These are phyloP conservation scores for Hypoxylon sp. DNA, from an alignment of 2,329 filamentous ascomycete genomes.

Conservation along the genomic window DNA sequence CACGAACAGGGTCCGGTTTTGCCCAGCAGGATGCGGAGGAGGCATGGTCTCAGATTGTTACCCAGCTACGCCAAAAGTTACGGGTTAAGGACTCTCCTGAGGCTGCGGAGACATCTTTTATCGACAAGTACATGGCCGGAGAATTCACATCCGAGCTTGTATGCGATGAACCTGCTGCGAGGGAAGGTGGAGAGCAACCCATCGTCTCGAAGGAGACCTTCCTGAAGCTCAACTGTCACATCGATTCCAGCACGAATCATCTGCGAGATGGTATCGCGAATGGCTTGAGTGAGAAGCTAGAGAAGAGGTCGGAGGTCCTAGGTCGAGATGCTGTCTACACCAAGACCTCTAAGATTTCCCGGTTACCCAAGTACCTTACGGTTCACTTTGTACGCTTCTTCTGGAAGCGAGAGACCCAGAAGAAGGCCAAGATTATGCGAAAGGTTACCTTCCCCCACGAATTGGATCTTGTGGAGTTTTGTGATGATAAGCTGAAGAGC, in stretches of 20 bases:
- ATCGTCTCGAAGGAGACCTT: slow-evolving; percentile 80
- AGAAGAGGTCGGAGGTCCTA: slow-evolving; percentile 86
- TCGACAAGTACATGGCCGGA: slow-evolving; percentile 92
- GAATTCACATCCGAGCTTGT: slow-evolving; percentile 83
- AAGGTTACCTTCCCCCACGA: slow-evolving; percentile 98
- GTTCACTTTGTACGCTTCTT: slow-evolving; percentile 99
- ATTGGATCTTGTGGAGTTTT: slow-evolving; percentile 94
- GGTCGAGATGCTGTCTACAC: slow-evolving; percentile 87
- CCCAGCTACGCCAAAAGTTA: slow-evolving; percentile 84
- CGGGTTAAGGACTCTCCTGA: slow-evolving; percentile 70
- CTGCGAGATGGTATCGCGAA: slow-evolving; percentile 88
- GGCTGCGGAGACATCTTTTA: slow-evolving; percentile 75
- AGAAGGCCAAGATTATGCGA: slow-evolving; percentile 99
- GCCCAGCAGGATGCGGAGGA: slow-evolving; percentile 99
- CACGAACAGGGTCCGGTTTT: slow-evolving; percentile 85
- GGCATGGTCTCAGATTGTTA: slow-evolving; percentile 95
- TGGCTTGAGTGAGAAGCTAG: slow-evolving; percentile 87
- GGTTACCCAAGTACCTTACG: slow-evolving; percentile 93
- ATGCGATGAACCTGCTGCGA: slow-evolving; percentile 86
- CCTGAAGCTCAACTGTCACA: slow-evolving; percentile 96
- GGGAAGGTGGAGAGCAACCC: slow-evolving; percentile 79
- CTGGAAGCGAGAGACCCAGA: slow-evolving; percentile 95
- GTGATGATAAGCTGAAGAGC: slow-evolving; percentile 88
- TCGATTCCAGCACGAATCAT: slow-evolving; percentile 88
- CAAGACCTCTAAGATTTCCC: slow-evolving; percentile 89